phyloP scores from a whole-genome alignment of 192 early-diverging fungal genomes.

The Mycoemilia scoparia region DNA sequence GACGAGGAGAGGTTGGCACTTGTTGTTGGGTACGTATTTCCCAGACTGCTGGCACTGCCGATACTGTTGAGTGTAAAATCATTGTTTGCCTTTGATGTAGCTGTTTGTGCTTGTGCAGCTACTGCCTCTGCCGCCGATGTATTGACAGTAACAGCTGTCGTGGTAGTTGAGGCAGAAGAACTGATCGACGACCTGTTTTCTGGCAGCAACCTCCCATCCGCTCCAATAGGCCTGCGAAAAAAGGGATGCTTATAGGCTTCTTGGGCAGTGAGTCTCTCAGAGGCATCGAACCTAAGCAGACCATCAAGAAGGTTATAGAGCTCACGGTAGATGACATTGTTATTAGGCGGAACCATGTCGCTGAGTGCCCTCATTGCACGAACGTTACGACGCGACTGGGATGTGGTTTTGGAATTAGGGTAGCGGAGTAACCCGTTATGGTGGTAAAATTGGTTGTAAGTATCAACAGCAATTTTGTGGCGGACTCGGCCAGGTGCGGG shows the following conservation, averaged over 20 bases:
- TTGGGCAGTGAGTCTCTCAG: constrained; percentile 55
- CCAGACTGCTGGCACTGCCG: constrained; percentile 3
- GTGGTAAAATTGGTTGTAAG: constrained; percentile 21
- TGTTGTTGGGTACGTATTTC: no score
- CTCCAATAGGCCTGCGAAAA: constrained; percentile 40
- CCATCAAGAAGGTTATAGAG: constrained; percentile 54
- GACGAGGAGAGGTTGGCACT: no score
- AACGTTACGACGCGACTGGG: constrained; percentile 18
- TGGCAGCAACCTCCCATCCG: constrained; percentile 16
- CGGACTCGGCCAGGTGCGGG: constrained; percentile 49
- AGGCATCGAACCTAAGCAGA: constrained; percentile 66
- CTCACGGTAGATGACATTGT: constrained; percentile 23
- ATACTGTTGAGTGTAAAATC: constrained; percentile 7
- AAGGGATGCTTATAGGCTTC: constrained; percentile 76
- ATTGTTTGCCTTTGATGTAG: constrained; percentile 6
- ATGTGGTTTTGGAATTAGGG: constrained; percentile 17
- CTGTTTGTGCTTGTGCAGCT: not conserved
- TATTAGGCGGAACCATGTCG: constrained; percentile 27
- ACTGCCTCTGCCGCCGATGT: constrained; percentile 5
- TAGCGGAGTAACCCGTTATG: constrained; percentile 14
- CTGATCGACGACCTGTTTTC: constrained; percentile 3
- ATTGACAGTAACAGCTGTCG: not conserved
- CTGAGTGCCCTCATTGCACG: constrained; percentile 18
- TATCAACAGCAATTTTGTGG: constrained; percentile 15
- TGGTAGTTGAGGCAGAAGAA: not conserved